Evolutionary conservation across 345 rosid genomes (phyloP).

Genomic region (Combretum micranthum): DNA sequence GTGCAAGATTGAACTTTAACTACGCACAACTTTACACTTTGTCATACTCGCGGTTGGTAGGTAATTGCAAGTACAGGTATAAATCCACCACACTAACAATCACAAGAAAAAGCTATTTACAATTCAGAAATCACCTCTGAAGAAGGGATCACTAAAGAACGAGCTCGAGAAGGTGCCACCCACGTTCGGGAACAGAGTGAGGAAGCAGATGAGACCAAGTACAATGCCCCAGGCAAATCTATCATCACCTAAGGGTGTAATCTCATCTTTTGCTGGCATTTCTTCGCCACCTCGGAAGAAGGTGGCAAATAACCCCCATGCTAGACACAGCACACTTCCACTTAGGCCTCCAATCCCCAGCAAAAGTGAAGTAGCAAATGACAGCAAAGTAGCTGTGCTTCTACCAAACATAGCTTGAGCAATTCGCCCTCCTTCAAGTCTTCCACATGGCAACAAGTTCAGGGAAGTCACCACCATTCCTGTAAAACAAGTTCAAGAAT

Average conservation of each 20-base stretch:
- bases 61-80: no score
- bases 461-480: slow-evolving; percentile 95
- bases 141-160: slow-evolving; percentile 65
- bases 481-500: slow-evolving; percentile 13
- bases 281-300: slow-evolving; percentile 95
- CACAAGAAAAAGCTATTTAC: background rate
- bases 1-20: no score
- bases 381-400: slow-evolving; percentile 61
- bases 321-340: slow-evolving; percentile 81
- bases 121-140: slow-evolving; percentile 54
- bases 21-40: no score
- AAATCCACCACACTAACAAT: no score
- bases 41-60: no score
- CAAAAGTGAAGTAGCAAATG: slow-evolving; percentile 69
- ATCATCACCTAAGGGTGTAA: slow-evolving; percentile 59
- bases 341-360: slow-evolving; percentile 76
- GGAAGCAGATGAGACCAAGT: slow-evolving; percentile 83
- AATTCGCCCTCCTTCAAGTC: slow-evolving; percentile 93
- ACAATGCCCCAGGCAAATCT: slow-evolving; percentile 79
- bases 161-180: slow-evolving; percentile 88
- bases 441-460: slow-evolving; percentile 88
- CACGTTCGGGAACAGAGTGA: slow-evolving; percentile 81
- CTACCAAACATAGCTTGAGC: slow-evolving; percentile 94
- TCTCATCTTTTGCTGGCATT: slow-evolving; percentile 80
- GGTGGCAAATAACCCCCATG: slow-evolving; percentile 90